Evolutionary conservation across 2,329 filamentous ascomycete genomes (phyloP), one percentile per base, ranked within the genome.

Genomic region (Fusarium musae): DNA sequence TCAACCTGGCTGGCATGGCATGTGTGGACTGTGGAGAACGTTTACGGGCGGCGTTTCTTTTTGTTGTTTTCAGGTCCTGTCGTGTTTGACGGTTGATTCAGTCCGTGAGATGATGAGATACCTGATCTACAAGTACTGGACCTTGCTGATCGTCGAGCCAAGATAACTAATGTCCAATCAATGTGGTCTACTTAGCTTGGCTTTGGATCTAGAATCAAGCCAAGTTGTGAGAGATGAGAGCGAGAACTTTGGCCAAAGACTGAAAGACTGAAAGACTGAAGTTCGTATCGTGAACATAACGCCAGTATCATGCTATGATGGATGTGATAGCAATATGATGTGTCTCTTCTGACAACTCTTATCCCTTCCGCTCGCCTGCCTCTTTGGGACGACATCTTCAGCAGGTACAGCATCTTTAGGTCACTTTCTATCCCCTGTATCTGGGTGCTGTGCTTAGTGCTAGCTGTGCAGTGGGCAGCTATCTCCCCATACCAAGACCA

Each of bases 81-180:
- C n/a, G 54, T 65, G 50, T n/a, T 34, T 39, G 53, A 36, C 23
- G n/a, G 23, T 50, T 53, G 69, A 65, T 47, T 65, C 64, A 65
- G 54, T 23, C 39, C 42, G 30, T 32, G 36, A 59, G 16, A 50
- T 49, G 54, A 54, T 15, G 26, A 60, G 68, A 53, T 64, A 71
- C 70, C 47, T 74, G 71, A 72, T 72, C 59, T 67, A 43, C 67
- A 72, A 59, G 67, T 71, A 73, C 63, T 56, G 52, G 49, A 26
- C n/a, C 40, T 37, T 39, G 46, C 21, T 52, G 70, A 73, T 74
- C 71, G 28, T 49, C 40, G 15, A 61, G 59, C 58, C 66, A 69
- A 69, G 66, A 59, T 59, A 30, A 36, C 11, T 36, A 46, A 53
- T 52, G n/a, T 43, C 65, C 39, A 69, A 69, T 69, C 36, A 39